phyloP scores from a whole-genome alignment of 1,284 basidiomycete genomes.

The Heterobasidion occidentale region DNA sequence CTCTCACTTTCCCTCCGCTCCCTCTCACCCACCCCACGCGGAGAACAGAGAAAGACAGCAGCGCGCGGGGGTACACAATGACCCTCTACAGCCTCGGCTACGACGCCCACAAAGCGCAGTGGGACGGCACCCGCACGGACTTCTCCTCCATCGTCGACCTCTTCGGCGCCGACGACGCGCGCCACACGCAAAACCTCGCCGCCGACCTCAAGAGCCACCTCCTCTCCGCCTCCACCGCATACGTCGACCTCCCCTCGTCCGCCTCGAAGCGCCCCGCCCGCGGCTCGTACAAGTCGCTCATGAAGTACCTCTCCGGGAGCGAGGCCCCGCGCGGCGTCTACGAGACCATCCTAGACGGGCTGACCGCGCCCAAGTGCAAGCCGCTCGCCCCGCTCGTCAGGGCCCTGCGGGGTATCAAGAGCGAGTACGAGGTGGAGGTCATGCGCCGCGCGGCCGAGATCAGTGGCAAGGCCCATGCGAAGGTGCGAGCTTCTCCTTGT shows the following conservation, averaged over 20 bases:
- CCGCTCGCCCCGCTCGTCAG: constrained; percentile 55
- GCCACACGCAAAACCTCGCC: constrained; percentile 46
- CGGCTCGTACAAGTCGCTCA: constrained; percentile 29
- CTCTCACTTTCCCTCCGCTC: not conserved
- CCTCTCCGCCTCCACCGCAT: constrained; percentile 29
- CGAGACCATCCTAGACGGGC: constrained; percentile 43
- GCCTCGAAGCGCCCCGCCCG: constrained; percentile 7
- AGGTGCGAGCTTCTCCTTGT: constrained; percentile 32
- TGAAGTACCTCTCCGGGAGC: constrained; percentile 20
- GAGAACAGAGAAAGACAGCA: constrained; percentile 61
- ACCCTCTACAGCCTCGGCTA: constrained; percentile 81
- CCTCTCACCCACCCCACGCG: constrained; percentile 27
- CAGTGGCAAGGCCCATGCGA: constrained; percentile 69
- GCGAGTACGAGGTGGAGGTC: constrained; percentile 54
- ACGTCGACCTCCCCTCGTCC: constrained; percentile 25
- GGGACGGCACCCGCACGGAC: constrained; percentile 76
- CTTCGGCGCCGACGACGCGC: constrained; percentile 74
- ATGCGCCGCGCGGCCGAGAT: constrained; percentile 75
- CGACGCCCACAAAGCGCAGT: constrained; percentile 76
- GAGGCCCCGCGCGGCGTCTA: constrained; percentile 31
- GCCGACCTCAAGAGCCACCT: constrained; percentile 40
- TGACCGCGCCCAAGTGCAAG: constrained; percentile 38
- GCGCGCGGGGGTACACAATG: constrained; percentile 79
- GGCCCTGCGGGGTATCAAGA: constrained; percentile 63
- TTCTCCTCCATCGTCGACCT: constrained; percentile 45